phyloP scores from a whole-genome alignment of 2,329 filamentous ascomycete genomes.

The Ophiocordyceps robertsii region DNA sequence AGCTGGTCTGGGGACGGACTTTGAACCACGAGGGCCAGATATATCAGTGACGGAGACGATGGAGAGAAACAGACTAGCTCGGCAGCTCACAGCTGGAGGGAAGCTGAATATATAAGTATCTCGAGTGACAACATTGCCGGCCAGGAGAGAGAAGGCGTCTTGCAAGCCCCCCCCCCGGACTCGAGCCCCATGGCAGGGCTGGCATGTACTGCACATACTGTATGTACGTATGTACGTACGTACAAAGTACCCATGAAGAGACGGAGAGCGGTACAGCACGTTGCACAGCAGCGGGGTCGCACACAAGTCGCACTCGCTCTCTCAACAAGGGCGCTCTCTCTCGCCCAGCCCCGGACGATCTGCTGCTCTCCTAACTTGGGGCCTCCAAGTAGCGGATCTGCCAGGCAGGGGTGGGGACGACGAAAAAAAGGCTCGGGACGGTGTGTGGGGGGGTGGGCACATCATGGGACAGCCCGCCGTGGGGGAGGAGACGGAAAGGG shows the following conservation, averaged over 20 bases:
- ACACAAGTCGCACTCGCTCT: conserved; percentile 1
- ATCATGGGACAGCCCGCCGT: neutral
- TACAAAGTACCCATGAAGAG: neutral
- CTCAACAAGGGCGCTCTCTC: neutral
- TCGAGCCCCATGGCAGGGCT: conserved; percentile 2
- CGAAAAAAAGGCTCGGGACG: neutral
- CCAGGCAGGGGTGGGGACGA: conserved; percentile 1
- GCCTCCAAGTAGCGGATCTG: neutral
- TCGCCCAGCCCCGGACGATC: conserved; percentile 1
- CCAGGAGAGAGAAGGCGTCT: conserved; percentile 1
- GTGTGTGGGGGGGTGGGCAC: neutral
- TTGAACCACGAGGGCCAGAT: neutral
- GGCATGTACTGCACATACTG: neutral
- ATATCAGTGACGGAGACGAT: neutral
- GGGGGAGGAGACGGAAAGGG: neutral
- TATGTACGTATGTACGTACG: neutral
- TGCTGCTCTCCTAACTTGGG: neutral
- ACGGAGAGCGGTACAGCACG: neutral
- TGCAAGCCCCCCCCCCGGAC: conserved; percentile 1
- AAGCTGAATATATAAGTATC: conserved; percentile 19
- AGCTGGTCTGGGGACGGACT: too few relatives aligned
- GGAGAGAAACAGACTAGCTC: neutral
- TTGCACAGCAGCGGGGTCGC: conserved; percentile 1
- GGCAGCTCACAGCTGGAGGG: neutral
- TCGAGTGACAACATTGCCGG: conserved; percentile 6